Percentiles rank a stretch among this genome's conserved stretches.
Conservation (phyloP, 371 early-diverging fungal species). For the Blakeslea trispora region DNA sequence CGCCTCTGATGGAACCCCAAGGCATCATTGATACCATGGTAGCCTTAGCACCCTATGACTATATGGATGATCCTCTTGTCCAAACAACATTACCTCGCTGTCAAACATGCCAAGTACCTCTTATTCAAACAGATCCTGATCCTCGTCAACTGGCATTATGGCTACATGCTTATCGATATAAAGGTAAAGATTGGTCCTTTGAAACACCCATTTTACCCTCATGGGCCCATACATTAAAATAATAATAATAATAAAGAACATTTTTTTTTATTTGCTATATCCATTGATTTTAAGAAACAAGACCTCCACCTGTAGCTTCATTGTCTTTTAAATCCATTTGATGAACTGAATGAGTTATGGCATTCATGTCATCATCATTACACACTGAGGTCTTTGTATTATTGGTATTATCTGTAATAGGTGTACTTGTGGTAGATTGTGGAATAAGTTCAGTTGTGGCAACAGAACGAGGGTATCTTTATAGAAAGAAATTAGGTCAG, state of each 20-base stretch:
- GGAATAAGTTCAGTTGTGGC: slow-evolving; percentile 10
- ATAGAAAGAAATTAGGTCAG: too few relatives aligned
- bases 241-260: too few relatives aligned
- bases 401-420: too few relatives aligned
- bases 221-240: slow-evolving; percentile 80
- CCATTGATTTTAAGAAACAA: not conserved
- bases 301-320: not conserved
- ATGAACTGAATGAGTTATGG: slow-evolving; percentile 21
- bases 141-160: slow-evolving; percentile 75
- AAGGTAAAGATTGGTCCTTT: slow-evolving; percentile 68
- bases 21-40: slow-evolving; percentile 21
- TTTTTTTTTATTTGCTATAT: too few relatives aligned
- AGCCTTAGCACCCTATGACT: slow-evolving; percentile 49
- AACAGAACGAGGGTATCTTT: slow-evolving; percentile 18
- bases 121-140: slow-evolving; percentile 62
- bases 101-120: slow-evolving; percentile 50
- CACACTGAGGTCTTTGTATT: not conserved
- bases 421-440: not conserved
- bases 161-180: slow-evolving; percentile 84
- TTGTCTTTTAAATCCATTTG: slow-evolving; percentile 22
- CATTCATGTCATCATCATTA: slow-evolving; percentile 13
- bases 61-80: slow-evolving; percentile 26
- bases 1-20: not conserved
- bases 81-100: slow-evolving; percentile 28
- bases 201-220: slow-evolving; percentile 72